phyloP scores from a whole-genome alignment of 108 stramenopile genomes.

The Fistulifera pelliculosa region DNA sequence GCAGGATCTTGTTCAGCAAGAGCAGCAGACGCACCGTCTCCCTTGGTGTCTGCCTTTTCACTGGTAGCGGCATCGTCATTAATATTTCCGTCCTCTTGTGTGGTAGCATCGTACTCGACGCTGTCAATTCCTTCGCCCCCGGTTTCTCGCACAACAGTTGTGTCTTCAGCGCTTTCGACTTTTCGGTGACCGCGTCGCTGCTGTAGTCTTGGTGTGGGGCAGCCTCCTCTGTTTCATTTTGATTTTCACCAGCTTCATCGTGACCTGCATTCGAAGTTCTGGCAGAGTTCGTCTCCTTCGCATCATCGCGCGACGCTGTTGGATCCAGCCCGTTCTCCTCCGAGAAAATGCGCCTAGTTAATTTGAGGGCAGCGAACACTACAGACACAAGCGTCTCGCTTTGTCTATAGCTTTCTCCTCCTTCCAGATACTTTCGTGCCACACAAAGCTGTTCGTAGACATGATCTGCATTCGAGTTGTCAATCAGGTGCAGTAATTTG shows the following conservation, averaged over 20 bases:
- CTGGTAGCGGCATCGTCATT: slow-evolving; percentile 1
- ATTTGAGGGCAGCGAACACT: slow-evolving; percentile 67
- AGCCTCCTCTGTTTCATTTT: slow-evolving; percentile 4
- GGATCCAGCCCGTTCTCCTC: slow-evolving; percentile 29
- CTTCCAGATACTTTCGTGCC: slow-evolving; percentile 56
- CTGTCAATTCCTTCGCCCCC: neutral
- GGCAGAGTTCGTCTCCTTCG: too few relatives aligned
- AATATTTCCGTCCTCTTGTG: neutral
- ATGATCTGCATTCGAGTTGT: slow-evolving; percentile 78
- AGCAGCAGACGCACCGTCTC: too few relatives aligned
- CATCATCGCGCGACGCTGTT: too few relatives aligned
- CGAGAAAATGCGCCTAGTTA: slow-evolving; percentile 58
- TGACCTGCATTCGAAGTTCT: too few relatives aligned
- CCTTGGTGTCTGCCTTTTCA: too few relatives aligned
- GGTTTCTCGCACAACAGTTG: neutral
- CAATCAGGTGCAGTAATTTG: slow-evolving; percentile 80
- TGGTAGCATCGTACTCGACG: too few relatives aligned
- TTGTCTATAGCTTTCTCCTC: slow-evolving; percentile 55
- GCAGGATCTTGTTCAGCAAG: too few relatives aligned
- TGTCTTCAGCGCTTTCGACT: slow-evolving; percentile 1
- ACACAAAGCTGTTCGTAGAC: slow-evolving; percentile 70
- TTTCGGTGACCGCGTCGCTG: slow-evolving; percentile 2
- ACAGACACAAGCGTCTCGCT: slow-evolving; percentile 70
- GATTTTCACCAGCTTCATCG: neutral
- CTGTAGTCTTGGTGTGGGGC: too few relatives aligned